Evolutionary conservation across 73 alveolate genomes (phyloP).

Genomic region (Stentor coeruleus): DNA sequence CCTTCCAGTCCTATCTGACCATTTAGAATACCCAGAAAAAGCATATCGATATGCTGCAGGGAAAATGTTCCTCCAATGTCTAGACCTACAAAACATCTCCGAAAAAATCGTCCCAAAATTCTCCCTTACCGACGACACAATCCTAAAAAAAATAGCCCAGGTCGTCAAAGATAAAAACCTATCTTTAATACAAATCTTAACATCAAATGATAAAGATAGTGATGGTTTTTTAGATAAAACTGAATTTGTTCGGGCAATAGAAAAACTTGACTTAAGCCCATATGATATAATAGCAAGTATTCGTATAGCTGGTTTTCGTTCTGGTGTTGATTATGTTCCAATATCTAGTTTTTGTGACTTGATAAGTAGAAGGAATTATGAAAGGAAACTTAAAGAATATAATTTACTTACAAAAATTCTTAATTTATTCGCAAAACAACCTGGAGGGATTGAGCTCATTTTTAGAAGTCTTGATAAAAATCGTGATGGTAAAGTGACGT

Average conservation of each 20-base stretch:
- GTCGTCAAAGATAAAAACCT: neutral
- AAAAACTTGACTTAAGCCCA: constrained; percentile 4
- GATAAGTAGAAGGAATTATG: neutral
- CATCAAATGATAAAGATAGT: neutral
- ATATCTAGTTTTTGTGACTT: constrained; percentile 1
- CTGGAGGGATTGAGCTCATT: neutral
- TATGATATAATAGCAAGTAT: neutral
- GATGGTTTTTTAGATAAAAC: neutral
- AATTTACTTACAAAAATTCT: neutral
- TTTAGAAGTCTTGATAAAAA: neutral
- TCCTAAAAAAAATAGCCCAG: neutral
- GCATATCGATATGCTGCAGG: neutral
- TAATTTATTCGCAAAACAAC: neutral
- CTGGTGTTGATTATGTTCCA: constrained; percentile 1
- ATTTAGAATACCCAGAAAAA: neutral
- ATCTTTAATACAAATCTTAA: neutral
- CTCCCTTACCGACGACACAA: neutral
- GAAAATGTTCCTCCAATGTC: neutral
- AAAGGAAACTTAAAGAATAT: neutral
- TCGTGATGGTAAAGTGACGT: neutral
- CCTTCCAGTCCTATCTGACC: neutral
- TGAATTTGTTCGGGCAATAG: neutral
- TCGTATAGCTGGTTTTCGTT: constrained; percentile 20
- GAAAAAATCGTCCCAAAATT: neutral
- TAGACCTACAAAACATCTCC: neutral